phyloP scores from a whole-genome alignment of 441 rosid genomes.

The Arabidopsis hybrid region DNA sequence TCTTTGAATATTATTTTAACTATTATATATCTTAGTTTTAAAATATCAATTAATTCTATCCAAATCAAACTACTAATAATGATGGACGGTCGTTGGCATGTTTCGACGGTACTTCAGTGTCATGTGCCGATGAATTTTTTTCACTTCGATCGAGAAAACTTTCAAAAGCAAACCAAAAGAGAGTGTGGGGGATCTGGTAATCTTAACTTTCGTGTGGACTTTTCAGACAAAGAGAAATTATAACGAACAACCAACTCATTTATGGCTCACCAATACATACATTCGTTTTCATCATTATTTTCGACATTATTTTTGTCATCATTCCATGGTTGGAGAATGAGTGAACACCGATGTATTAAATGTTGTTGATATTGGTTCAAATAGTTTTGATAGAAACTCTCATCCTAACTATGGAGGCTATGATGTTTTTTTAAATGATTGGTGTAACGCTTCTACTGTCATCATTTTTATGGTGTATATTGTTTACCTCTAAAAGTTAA shows the following conservation, averaged over 20 bases:
- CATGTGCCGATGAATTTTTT: constrained; percentile 22
- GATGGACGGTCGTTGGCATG: constrained; percentile 33
- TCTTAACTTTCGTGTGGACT: constrained; percentile 39
- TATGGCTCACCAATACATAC: constrained; percentile 31
- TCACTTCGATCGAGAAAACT: constrained; percentile 32
- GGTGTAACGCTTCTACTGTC: not conserved
- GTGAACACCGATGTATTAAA: constrained; percentile 25
- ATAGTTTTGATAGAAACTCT: not conserved
- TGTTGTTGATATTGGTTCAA: constrained; percentile 25
- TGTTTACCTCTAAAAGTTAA: too few species aligned
- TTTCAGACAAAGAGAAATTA: constrained; percentile 21
- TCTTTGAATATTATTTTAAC: not conserved
- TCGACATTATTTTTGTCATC: not conserved
- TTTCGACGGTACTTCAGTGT: constrained; percentile 24
- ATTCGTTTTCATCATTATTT: constrained; percentile 33
- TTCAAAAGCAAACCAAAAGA: constrained; percentile 28
- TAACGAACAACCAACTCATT: constrained; percentile 43
- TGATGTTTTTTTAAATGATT: not conserved
- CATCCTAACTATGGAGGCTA: not conserved
- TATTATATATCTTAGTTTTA: not conserved
- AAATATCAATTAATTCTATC: not conserved
- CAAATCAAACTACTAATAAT: constrained; percentile 5
- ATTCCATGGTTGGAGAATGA: constrained; percentile 23
- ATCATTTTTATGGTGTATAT: too few species aligned
- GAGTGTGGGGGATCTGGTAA: not conserved